Conservation (phyloP, 2,329 filamentous ascomycete genomes). For the Fusarium temperatum region DNA sequence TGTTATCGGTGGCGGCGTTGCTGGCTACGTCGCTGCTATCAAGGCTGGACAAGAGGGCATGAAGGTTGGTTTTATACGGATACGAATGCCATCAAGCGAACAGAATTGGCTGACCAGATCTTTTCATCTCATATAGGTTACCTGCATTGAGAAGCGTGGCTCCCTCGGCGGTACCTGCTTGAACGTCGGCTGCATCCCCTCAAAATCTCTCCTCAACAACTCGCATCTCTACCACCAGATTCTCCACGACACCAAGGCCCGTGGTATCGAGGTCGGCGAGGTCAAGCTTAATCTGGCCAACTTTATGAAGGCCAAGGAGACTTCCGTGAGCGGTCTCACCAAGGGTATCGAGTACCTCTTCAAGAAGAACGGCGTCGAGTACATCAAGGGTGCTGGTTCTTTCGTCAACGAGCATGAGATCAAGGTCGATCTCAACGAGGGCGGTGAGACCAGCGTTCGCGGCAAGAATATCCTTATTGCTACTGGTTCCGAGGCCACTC, state of each 20-base stretch:
- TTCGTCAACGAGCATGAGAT: conserved; percentile 92
- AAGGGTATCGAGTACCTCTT: conserved; percentile 98
- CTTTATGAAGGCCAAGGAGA: conserved; percentile 99
- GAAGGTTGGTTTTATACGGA: conserved; percentile 68
- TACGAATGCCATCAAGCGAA: not conserved
- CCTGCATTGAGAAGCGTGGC: conserved; percentile 98
- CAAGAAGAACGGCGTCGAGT: conserved; percentile 99
- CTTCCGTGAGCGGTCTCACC: conserved; percentile 85
- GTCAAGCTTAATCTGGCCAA: conserved; percentile 94
- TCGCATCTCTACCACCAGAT: conserved; percentile 98
- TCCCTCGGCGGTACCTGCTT: conserved; percentile 94
- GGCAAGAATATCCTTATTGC: conserved; percentile 99
- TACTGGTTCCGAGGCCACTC: conserved; percentile 93
- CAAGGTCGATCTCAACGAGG: conserved; percentile 88
- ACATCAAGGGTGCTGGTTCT: conserved; percentile 90
- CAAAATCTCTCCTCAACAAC: conserved; percentile 99
- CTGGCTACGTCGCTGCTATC: conserved; percentile 98
- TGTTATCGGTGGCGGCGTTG: conserved; percentile 97
- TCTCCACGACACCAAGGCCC: conserved; percentile 94
- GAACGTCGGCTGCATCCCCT: conserved; percentile 99
- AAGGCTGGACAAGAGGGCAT: conserved; percentile 97
- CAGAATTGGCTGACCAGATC: conserved; percentile 22
- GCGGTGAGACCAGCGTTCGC: conserved; percentile 85
- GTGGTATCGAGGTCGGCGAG: conserved; percentile 96
- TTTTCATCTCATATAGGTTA: conserved; percentile 66